These are phyloP conservation scores for Podospora didyma DNA, from an alignment of 495 filamentous ascomycete species.

Conservation along the genomic window DNA sequence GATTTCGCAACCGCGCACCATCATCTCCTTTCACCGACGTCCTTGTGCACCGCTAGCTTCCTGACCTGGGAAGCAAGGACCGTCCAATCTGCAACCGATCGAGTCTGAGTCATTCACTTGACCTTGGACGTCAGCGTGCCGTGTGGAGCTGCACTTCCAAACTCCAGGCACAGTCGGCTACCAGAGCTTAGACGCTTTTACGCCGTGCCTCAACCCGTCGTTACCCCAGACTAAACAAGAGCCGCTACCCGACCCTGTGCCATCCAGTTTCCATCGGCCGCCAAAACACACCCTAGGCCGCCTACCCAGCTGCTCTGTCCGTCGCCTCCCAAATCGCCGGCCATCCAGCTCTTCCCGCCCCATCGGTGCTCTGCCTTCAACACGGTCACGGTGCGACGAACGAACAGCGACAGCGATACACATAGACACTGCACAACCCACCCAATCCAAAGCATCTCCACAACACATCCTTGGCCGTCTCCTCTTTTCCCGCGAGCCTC, in stretches of 20 bases:
- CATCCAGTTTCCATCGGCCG: neutral
- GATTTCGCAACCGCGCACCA: neutral
- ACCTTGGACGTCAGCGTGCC: slow-evolving; percentile 34
- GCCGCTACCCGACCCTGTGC: slow-evolving; percentile 2
- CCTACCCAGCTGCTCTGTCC: slow-evolving; percentile 1
- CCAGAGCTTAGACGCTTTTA: slow-evolving; percentile 5
- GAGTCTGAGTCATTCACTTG: slow-evolving; percentile 39
- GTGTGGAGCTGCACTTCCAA: slow-evolving; percentile 18
- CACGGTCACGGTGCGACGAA: neutral
- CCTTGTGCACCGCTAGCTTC: neutral
- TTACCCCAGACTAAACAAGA: slow-evolving; percentile 13
- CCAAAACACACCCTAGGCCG: neutral
- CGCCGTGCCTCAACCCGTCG: slow-evolving; percentile 4
- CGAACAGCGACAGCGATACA: neutral
- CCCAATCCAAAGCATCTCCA: neutral
- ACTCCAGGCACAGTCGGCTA: slow-evolving; percentile 10
- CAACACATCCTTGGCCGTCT: slow-evolving; percentile 9
- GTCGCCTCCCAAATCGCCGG: neutral
- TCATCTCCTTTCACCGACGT: neutral
- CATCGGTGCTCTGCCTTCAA: slow-evolving; percentile 9
- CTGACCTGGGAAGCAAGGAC: neutral
- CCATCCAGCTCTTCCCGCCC: neutral
- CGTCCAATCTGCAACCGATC: slow-evolving; percentile 16
- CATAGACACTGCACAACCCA: neutral
- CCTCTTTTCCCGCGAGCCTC: slow-evolving; percentile 1